Evolutionary conservation across 1,139 yeast species (phyloP), one percentile per base, ranked within the genome.

Genomic region (Geotrichum europaeum): DNA sequence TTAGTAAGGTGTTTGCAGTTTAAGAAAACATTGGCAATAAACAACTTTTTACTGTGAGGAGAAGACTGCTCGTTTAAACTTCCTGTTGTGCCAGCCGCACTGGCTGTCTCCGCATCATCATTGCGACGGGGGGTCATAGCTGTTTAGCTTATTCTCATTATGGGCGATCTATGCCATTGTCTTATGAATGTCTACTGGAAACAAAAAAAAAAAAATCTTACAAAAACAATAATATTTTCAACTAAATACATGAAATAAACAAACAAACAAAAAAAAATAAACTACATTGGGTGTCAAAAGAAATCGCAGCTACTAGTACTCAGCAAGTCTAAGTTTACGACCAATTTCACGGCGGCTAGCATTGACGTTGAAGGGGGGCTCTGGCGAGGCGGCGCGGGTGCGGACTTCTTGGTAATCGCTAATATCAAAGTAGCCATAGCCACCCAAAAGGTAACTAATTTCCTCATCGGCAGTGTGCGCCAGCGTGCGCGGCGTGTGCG

Each of bases 381-480:
- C 90, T 0, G 90, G 90, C n/a, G 85, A 79, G 51, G 81, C 82
- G 3, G 89, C 88, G 66, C 90, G 78, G 3, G 89, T 84, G 68
- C 86, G 84, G 65, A 86, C 84, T 56, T 76, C 81, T 64, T 72
- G 66, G 57, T 85, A 85, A 58, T 85, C 91, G 59, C 88, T 89
- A 76, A 86, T 80, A 70, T 85, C 91, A 67, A 86, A 86, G 72
- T 86, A 86, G 7, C 90, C 90, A 69, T 88, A 88, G 0, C 96
- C 96, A 61, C 95, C 94, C 60, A 88, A 78, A 69, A 88, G 79
- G 62, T 84, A 85, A 40, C 75, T 75, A 58, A 69, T 72, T 60
- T 57, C 74, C 65, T 60, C 74, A 60, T 71, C 77, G 63, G 60
- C 70, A 36, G 57, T 55, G 28, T 61, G 60, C 13, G 55, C 63